phyloP scores from a whole-genome alignment of 129 eudicot genomes.

The Flaveria trinervia region DNA sequence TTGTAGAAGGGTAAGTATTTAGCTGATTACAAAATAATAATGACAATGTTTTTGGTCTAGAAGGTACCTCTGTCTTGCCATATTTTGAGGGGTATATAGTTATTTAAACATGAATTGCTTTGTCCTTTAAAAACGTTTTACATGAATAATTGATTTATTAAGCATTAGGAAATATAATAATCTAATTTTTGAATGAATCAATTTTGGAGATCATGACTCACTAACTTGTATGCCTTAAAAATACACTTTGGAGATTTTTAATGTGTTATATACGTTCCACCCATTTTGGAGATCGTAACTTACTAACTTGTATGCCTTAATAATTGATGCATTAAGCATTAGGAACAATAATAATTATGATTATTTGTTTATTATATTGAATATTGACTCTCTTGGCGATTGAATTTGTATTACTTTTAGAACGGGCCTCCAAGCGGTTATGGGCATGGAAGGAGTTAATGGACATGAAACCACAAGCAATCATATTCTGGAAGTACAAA shows the following conservation, averaged over 20 bases:
- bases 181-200: neutral
- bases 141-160: neutral
- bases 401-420: slow-evolving; percentile 35
- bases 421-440: slow-evolving; percentile 71
- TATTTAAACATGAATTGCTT: too few species aligned
- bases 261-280: neutral
- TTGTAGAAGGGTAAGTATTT: slow-evolving; percentile 79
- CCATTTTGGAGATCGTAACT: too few species aligned
- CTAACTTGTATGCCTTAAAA: neutral
- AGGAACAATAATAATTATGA: neutral
- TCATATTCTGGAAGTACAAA: slow-evolving; percentile 67
- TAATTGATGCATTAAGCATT: too few species aligned
- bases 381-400: neutral
- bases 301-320: too few species aligned
- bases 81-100: too few species aligned
- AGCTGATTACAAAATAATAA: neutral
- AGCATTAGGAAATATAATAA: neutral
- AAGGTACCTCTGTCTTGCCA: neutral
- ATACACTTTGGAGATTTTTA: neutral
- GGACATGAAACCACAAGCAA: slow-evolving; percentile 69
- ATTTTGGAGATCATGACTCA: neutral
- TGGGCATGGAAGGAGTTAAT: slow-evolving; percentile 83
- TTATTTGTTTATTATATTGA: neutral
- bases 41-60: neutral
- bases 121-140: too few species aligned